These are phyloP conservation scores for Nakazawaea anatomiae DNA, from an alignment of 805 yeast genomes.

Conservation along the genomic window DNA sequence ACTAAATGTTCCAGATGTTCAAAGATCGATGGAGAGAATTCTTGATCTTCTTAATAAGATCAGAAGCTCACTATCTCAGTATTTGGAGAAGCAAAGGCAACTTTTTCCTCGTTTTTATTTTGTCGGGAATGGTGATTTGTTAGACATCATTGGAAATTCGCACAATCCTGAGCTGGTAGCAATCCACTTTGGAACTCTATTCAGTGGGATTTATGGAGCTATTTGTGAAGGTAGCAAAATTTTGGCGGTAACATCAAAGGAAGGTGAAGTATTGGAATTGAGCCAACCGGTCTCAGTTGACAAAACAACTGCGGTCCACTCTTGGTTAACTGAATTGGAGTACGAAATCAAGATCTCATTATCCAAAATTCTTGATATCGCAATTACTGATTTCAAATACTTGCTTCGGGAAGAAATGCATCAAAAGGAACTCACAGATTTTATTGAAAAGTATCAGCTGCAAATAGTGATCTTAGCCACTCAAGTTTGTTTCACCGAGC, in stretches of 20 bases:
- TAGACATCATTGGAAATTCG: constrained; percentile 73
- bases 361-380: constrained; percentile 23
- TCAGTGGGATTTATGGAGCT: constrained; percentile 52
- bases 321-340: constrained; percentile 63
- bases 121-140: constrained; percentile 83
- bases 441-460: constrained; percentile 40
- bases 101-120: constrained; percentile 79
- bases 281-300: constrained; percentile 35
- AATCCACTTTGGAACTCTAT: constrained; percentile 64
- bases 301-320: constrained; percentile 39
- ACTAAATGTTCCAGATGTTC: constrained; percentile 42
- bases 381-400: constrained; percentile 22
- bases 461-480: constrained; percentile 52
- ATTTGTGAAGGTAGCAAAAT: constrained; percentile 22
- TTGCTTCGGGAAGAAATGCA: constrained; percentile 13
- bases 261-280: constrained; percentile 54
- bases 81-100: constrained; percentile 73
- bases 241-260: constrained; percentile 49
- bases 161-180: constrained; percentile 40
- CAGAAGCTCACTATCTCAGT: constrained; percentile 65
- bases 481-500: constrained; percentile 52
- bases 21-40: constrained; percentile 39
- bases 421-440: constrained; percentile 16
- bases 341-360: constrained; percentile 43
- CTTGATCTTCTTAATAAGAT: constrained; percentile 53